Conservation (phyloP, 768 basidiomycete species). For the Paxillus rubicundulus region DNA sequence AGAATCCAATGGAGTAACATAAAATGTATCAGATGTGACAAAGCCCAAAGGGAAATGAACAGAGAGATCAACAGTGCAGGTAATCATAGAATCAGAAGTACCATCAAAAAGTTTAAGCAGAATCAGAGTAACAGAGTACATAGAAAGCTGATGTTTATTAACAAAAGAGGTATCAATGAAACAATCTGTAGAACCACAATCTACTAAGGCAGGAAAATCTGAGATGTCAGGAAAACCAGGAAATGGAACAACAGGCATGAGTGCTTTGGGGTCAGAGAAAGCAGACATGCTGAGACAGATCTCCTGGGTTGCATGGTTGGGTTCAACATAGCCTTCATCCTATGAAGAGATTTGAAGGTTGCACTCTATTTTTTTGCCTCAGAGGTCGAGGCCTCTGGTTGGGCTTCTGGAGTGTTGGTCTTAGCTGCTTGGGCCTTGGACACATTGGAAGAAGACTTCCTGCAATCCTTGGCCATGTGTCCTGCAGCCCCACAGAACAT, state of each 20-base stretch:
- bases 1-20: too few relatives aligned
- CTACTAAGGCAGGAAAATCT: neutral
- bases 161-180: neutral
- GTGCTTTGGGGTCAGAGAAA: neutral
- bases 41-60: neutral
- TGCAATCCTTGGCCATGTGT: neutral
- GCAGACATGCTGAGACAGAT: conserved; percentile 1
- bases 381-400: neutral
- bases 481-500: conserved; percentile 1
- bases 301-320: neutral
- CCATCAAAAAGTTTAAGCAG: neutral
- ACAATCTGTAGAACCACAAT: neutral
- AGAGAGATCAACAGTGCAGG: neutral
- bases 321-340: neutral
- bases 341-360: neutral
- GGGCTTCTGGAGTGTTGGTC: neutral
- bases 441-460: neutral
- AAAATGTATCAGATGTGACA: too few relatives aligned
- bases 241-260: neutral
- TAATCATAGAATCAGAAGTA: neutral
- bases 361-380: conserved; percentile 5
- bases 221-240: neutral
- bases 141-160: neutral
- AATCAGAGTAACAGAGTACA: neutral
- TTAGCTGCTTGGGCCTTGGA: neutral